Percentiles rank a stretch among this genome's conserved stretches.
Evolutionary conservation across 331 rosid genomes (phyloP).

Genomic region (Pyrus hybrid): DNA sequence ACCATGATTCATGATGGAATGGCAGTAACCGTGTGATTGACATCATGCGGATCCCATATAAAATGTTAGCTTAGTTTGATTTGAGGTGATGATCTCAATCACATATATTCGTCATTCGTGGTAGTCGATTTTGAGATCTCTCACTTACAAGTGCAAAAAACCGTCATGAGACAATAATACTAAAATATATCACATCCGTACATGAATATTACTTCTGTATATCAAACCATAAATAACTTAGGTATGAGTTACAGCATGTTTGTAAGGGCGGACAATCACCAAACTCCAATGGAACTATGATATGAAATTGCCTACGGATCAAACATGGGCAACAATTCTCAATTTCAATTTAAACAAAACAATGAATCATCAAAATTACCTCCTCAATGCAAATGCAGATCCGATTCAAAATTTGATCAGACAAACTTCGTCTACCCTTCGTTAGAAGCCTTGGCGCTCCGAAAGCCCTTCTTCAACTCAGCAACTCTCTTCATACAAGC

Average conservation of each 20-base stretch:
- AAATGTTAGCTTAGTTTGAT: no score
- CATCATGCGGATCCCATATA: no score
- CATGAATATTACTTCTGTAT: no score
- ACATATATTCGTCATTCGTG: no score
- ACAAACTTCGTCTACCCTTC: slow-evolving; percentile 19
- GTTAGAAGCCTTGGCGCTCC: slow-evolving; percentile 54
- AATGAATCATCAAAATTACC: slow-evolving; percentile 1
- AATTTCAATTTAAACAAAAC: background rate
- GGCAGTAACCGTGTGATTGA: no score
- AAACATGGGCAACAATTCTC: background rate
- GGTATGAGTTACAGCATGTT: background rate
- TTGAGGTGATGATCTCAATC: no score
- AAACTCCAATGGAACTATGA: background rate
- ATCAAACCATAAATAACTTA: no score
- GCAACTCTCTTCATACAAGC: slow-evolving; percentile 75
- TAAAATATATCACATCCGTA: no score
- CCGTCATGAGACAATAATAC: no score
- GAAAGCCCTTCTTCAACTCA: slow-evolving; percentile 74
- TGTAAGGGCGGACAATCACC: background rate
- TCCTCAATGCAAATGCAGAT: background rate
- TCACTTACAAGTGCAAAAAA: no score
- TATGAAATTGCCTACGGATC: background rate
- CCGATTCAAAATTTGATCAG: background rate
- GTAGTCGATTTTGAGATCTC: no score
- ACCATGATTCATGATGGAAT: no score